Evolutionary conservation across 2,329 filamentous ascomycete genomes (phyloP).

Genomic region (Diaporthe sp.): DNA sequence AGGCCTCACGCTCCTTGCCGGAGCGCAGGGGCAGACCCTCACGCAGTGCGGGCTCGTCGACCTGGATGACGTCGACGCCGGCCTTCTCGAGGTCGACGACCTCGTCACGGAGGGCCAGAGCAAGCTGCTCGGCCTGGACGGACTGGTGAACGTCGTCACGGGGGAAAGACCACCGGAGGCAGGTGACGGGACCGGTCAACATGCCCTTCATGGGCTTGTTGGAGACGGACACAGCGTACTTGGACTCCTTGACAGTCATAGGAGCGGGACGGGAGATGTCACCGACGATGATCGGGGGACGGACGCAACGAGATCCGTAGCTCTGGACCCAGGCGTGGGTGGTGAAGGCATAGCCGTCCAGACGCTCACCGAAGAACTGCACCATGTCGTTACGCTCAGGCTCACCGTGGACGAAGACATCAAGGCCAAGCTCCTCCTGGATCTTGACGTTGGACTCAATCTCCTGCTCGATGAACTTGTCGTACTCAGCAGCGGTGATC

Average conservation of each 20-base stretch:
- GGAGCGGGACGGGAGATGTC: conserved; percentile 96
- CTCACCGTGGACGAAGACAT: conserved; percentile 98
- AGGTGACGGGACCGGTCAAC: conserved; percentile 99
- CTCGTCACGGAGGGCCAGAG: conserved; percentile 97
- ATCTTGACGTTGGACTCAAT: conserved; percentile 95
- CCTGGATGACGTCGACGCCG: conserved; percentile 97
- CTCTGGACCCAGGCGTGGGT: conserved; percentile 98
- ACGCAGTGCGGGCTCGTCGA: conserved; percentile 98
- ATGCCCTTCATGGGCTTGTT: conserved; percentile 99
- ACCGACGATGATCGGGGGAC: conserved; percentile 97
- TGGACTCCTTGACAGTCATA: conserved; percentile 99
- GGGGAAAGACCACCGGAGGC: conserved; percentile 99
- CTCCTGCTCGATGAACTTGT: conserved; percentile 99
- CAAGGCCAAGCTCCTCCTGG: conserved; percentile 97
- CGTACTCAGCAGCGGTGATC: conserved; percentile 92
- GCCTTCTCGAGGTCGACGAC: conserved; percentile 98
- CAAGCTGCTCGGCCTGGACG: conserved; percentile 98
- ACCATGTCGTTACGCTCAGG: conserved; percentile 99
- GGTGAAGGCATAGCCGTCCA: conserved; percentile 98
- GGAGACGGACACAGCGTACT: conserved; percentile 96
- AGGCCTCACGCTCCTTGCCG: conserved; percentile 95
- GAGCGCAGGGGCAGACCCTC: conserved; percentile 98
- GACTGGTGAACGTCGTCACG: conserved; percentile 99
- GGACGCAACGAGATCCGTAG: conserved; percentile 98
- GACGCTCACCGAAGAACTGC: conserved; percentile 98